Conservation (phyloP, 2,329 filamentous ascomycete species). For the Rhynchosporium agropyri region DNA sequence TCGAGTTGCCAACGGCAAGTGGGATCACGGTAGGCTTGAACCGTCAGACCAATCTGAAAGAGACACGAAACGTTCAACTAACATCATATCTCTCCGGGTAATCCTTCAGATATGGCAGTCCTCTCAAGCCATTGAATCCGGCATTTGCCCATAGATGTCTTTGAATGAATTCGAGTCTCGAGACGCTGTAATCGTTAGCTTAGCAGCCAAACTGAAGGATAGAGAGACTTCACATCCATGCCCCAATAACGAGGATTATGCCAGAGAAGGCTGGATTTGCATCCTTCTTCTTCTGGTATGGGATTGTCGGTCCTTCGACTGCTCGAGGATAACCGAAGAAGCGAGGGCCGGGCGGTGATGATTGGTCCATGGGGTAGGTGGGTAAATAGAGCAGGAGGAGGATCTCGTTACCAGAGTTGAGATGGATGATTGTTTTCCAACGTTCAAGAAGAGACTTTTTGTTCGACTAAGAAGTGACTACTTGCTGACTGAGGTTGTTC, state of each 20-base stretch:
- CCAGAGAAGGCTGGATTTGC: slow-evolving; percentile 74
- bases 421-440: no score
- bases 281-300: slow-evolving; percentile 53
- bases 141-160: slow-evolving; percentile 72
- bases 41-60: neutral
- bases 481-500: no score
- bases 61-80: slow-evolving; percentile 30
- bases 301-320: slow-evolving; percentile 39
- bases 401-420: no score
- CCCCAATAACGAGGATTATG: slow-evolving; percentile 60
- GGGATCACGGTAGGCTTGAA: slow-evolving; percentile 60
- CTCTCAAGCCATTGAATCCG: slow-evolving; percentile 52
- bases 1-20: slow-evolving; percentile 40
- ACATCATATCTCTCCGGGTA: slow-evolving; percentile 55
- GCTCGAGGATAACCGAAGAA: slow-evolving; percentile 40
- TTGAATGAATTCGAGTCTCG: slow-evolving; percentile 62
- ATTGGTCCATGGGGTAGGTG: slow-evolving; percentile 15
- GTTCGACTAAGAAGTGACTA: no score
- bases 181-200: slow-evolving; percentile 50
- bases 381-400: no score
- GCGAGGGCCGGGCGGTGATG: slow-evolving; percentile 16
- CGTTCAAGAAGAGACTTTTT: no score
- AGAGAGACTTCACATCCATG: slow-evolving; percentile 56
- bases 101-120: slow-evolving; percentile 50
- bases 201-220: neutral